Evolutionary conservation across 1,139 yeast genomes (phyloP), one percentile per base, ranked within the genome.

Genomic region (Yamadazyma friedrichii): DNA sequence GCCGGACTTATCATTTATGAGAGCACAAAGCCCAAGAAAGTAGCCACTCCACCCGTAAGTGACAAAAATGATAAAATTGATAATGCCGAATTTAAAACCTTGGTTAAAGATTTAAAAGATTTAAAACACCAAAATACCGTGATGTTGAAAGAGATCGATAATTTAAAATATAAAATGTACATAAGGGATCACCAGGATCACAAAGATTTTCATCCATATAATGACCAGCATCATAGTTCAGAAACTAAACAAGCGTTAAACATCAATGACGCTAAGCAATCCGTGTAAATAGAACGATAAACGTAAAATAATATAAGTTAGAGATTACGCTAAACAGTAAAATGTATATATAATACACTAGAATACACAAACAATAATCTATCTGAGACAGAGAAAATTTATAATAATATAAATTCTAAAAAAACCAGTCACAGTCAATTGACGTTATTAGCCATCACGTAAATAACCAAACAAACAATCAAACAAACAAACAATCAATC

Each of bases 1-100:
- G 95, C 95, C 5, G 75, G 84, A 1, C 69, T 86, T 40, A 82
- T 88, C n/a, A 57, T 88, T 20, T 87, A 76, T 57, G 96, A 88
- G 56, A 75, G 87, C 36, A 71, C 76, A 52, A 71, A 93, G 49
- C 80, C 88, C 38, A 68, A 88, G 31, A 76, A 78, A 36, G 20
- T 24, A 20, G 17, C 16, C 33, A 24, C 35, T 34, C 15, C 24
- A 5, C 15, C 43, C 37, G 73, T 85, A 13, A 79, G 80, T 11
- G 89, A 82, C 3, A 10, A 33, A 20, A 15, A 31, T 31, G 8
- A 20, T 20, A 20, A 20, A 20, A 5, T 20, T 20, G 24, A 20
- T 20, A 10, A 31, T 11, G n/a, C 5, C 26, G 31, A 39, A 9
- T 5, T 39, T 11, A 27, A 30, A 6, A 13, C 15, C 8, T 15